Evolutionary conservation across 805 yeast species (phyloP).

Genomic region (Zygoascus bituminiphila): DNA sequence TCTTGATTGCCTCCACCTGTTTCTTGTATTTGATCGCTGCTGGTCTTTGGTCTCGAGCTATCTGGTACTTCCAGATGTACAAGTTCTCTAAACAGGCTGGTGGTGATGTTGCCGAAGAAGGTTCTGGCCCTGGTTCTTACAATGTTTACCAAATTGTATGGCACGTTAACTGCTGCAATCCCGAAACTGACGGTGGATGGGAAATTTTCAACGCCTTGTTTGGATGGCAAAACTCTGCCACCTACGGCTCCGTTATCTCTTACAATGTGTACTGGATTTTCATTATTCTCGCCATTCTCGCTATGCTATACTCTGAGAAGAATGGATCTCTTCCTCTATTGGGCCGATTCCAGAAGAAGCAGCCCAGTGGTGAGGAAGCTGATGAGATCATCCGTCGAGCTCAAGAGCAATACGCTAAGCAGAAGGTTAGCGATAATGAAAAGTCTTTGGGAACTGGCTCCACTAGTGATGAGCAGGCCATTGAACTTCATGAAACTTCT

Average conservation of each 20-base stretch:
- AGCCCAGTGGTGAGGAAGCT: slow-evolving; percentile 21
- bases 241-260: slow-evolving; percentile 81
- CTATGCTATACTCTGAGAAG: slow-evolving; percentile 79
- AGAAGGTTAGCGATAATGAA: not conserved
- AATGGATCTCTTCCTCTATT: slow-evolving; percentile 65
- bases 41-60: slow-evolving; percentile 87
- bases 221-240: slow-evolving; percentile 98
- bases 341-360: slow-evolving; percentile 32
- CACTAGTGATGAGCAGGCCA: not conserved
- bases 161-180: slow-evolving; percentile 98
- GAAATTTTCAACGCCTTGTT: slow-evolving; percentile 88
- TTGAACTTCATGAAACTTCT: not conserved
- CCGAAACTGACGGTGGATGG: slow-evolving; percentile 90
- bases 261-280: slow-evolving; percentile 85
- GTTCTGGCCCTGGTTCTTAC: slow-evolving; percentile 93
- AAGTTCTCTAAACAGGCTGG: slow-evolving; percentile 61
- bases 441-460: not conserved
- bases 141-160: slow-evolving; percentile 72
- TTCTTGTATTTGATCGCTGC: slow-evolving; percentile 84
- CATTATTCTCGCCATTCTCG: slow-evolving; percentile 43
- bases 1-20: slow-evolving; percentile 80
- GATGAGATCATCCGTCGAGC: slow-evolving; percentile 18
- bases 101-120: slow-evolving; percentile 91
- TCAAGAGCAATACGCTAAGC: not conserved
- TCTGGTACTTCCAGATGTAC: slow-evolving; percentile 80